Evolutionary conservation across 2,329 filamentous ascomycete genomes (phyloP).

Genomic region (Gyromitra esculenta): DNA sequence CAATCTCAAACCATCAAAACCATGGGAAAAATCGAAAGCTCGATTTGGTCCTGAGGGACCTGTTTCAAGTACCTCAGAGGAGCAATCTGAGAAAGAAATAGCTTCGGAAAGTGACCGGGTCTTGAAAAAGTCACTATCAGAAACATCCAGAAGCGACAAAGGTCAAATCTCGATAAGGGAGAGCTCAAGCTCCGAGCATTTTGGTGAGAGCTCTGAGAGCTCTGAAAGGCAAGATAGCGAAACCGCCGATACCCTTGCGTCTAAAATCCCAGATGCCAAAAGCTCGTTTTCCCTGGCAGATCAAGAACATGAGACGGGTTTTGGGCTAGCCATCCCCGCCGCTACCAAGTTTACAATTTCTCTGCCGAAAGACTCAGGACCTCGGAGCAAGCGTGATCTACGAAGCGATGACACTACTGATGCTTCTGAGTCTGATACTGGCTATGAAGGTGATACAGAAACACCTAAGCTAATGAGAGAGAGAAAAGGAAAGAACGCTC

Average conservation of each 20-base stretch:
- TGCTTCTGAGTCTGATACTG: neutral
- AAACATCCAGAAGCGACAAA: neutral
- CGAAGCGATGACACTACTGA: neutral
- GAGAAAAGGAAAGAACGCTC: neutral
- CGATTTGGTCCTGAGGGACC: neutral
- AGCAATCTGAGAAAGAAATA: neutral
- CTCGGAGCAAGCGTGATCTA: neutral
- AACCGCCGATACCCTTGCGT: neutral
- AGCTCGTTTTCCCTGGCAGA: neutral
- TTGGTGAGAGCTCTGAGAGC: neutral
- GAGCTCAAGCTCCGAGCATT: neutral
- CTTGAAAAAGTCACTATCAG: neutral
- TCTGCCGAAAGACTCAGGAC: neutral
- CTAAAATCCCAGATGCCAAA: neutral
- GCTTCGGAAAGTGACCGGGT: neutral
- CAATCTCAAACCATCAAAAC: neutral
- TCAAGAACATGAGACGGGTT: neutral
- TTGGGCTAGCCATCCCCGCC: neutral
- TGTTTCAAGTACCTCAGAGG: neutral
- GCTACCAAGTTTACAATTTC: neutral
- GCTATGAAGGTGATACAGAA: conserved; percentile 15
- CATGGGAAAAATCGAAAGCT: neutral
- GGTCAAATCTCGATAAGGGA: neutral
- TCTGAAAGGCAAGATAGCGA: conserved; percentile 2
- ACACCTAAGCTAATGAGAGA: neutral